Evolutionary conservation across 441 rosid species (phyloP).

Genomic region (Jatropha multifida): DNA sequence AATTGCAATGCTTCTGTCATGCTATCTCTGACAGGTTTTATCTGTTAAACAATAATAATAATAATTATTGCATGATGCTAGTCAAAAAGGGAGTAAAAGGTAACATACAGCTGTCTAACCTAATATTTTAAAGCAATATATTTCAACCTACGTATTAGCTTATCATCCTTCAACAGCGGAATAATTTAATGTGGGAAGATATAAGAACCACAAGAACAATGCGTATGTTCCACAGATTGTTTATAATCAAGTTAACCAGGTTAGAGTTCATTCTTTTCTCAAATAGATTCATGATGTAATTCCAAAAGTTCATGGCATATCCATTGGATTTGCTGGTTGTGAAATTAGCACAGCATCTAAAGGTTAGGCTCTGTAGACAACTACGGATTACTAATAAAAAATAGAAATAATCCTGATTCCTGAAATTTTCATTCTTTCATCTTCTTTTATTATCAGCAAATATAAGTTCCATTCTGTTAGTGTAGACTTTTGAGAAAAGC

Average conservation of each 20-base stretch:
- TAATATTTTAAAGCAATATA: background rate
- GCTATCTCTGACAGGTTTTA: conserved; percentile 95
- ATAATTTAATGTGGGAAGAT: background rate
- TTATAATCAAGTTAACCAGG: background rate
- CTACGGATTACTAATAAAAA: background rate
- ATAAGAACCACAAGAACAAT: conserved; percentile 2
- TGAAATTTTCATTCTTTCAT: background rate
- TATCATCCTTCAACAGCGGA: background rate
- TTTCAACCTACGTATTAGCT: background rate
- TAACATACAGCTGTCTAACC: conserved; percentile 5
- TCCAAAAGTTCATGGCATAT: background rate
- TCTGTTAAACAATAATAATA: conserved; percentile 45
- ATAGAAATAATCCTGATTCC: background rate
- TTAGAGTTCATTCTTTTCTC: background rate
- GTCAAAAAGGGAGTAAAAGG: conserved; percentile 7
- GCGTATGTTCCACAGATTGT: background rate
- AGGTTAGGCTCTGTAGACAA: background rate
- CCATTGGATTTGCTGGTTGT: background rate
- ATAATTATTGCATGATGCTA: conserved; percentile 13
- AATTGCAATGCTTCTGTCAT: conserved; percentile 89
- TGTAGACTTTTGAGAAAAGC: too few relatives aligned
- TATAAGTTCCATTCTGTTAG: background rate
- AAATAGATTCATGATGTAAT: background rate
- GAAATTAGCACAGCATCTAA: background rate
- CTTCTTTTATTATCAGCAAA: background rate